Evolutionary conservation across 2,329 filamentous ascomycete genomes (phyloP), one percentile per base, ranked within the genome.

Genomic region (Aspergillus piperis): DNA sequence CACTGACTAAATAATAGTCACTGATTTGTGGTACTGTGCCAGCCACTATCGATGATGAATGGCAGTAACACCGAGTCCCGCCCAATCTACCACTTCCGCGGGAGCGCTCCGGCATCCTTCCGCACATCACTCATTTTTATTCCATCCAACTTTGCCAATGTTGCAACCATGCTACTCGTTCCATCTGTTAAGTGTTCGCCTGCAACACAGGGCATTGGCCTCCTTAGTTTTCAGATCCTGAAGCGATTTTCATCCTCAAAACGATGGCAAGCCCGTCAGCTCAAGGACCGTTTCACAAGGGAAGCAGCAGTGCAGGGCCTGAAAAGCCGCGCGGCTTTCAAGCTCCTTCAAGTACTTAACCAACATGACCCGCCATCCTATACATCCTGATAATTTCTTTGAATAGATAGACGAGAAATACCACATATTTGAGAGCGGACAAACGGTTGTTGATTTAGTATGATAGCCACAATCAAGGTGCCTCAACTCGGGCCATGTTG

Each of bases 311-410:
- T 96, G 2, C 84, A 90, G 66, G 89, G 89, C 0, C 79, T 97
- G 60, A 97, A 94, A 77, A 96, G 92, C 69, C 87, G 95, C 63
- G 95, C 95, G 25, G 95, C 93, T 0, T 97, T 95, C 76, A 99
- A 99, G 77, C 81, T 99, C 8, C 78, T 97, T 17, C 90, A 97
- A 82, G 92, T 92, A 72, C 51, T 15, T 11, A 27, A 53, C n/a
- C n/a, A 30, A 23, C 25, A 32, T 15, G 3, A 10, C 19, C 30
- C 6, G 13, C 21, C 7, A 36, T 38, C 36, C 17, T 39, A 48
- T 19, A 21, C 30, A 17, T 44, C 11, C 21, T 52, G 10, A 27
- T 54, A 56, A 52, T 38, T 15, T 5, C 17, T 41, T 47, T 27
- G 8, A 36, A 66, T 64, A 93, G 90, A 90, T 99, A 77, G 90